These are phyloP conservation scores for Mucor ambiguus DNA, from an alignment of 371 early-diverging fungal species.

Conservation along the genomic window DNA sequence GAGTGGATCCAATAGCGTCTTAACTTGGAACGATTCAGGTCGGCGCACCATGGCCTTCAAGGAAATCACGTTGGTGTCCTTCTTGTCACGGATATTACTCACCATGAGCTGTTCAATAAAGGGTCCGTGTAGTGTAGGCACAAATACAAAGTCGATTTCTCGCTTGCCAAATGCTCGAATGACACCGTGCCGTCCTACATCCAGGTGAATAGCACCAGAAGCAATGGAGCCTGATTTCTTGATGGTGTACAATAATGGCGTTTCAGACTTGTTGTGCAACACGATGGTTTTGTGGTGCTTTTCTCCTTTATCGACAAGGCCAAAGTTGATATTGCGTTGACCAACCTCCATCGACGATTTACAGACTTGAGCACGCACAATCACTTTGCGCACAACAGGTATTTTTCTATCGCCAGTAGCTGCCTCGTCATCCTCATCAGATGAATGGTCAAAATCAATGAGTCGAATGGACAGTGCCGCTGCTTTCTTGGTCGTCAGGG, in stretches of 20 bases:
- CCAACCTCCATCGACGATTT: constrained; percentile 89
- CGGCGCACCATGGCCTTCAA: constrained; percentile 92
- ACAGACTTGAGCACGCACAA: constrained; percentile 82
- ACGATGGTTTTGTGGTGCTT: constrained; percentile 83
- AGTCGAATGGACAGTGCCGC: constrained; percentile 74
- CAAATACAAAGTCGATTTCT: constrained; percentile 90
- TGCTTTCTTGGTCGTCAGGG: constrained; percentile 74
- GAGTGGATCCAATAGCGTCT: neutral
- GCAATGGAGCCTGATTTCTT: constrained; percentile 95
- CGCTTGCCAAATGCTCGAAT: constrained; percentile 89
- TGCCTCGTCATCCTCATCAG: constrained; percentile 54
- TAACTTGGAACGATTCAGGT: constrained; percentile 81
- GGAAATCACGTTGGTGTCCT: constrained; percentile 73
- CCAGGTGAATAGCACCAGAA: constrained; percentile 85
- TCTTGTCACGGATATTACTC: constrained; percentile 86
- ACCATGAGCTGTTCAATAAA: constrained; percentile 88
- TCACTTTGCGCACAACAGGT: constrained; percentile 84
- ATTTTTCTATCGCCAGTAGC: constrained; percentile 59
- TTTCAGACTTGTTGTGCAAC: constrained; percentile 88
- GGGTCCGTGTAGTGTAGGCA: constrained; percentile 83
- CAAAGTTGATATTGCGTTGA: constrained; percentile 97
- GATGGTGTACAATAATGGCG: constrained; percentile 86
- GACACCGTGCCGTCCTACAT: constrained; percentile 78
- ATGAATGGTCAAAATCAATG: constrained; percentile 75
- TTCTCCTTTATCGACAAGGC: constrained; percentile 85